Evolutionary conservation across 192 early-diverging fungal species (phyloP), one percentile per base, ranked within the genome.

Genomic region (Irineochytrium annulatum): DNA sequence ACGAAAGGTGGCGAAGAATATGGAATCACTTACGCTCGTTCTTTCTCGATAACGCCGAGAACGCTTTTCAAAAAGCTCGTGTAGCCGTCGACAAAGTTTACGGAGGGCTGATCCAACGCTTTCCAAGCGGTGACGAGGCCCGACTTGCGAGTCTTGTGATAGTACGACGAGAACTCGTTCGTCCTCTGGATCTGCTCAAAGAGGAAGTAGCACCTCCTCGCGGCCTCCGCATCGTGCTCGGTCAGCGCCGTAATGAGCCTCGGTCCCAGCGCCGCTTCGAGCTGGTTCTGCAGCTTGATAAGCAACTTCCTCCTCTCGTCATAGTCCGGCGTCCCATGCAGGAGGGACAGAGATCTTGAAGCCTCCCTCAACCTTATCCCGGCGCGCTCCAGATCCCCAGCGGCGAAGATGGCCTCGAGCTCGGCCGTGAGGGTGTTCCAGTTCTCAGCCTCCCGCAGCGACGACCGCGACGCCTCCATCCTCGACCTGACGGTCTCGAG

Each of bases 391-490:
- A 74, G 86, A 60, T 90, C 89, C 1, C 73, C 62, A 0, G 80
- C 70, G 2, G 71, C 76, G 55, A 92, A 78, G n/a, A 87, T 76
- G 2, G 73, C 74, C 24, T 83, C 72, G 53, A 88, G 83, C 59
- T 92, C 89, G 0, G 74, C 59, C 26, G 85, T 77, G 34, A 92
- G 77, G 29, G 86, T 86, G 29, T 63, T 83, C 90, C 90, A 92
- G 67, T 85, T 89, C 48, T 92, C 89, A 0, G 88, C 82, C 55
- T 92, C 88, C 51, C 78, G 74, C 0, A 92, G 62, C 1, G 81
- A 54, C n/a, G 74, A 59, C 17, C 78, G 66, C 28, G 86, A 84
- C 2, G 63, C 60, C 52, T 84, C 79, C 89, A 91, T 91, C 1
- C 89, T 65, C 3, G 70, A 73, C 22, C 87, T 77, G 43, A 88